Evolutionary conservation across 2,329 filamentous ascomycete genomes (phyloP).

Genomic region (Aspergillus tamarii): DNA sequence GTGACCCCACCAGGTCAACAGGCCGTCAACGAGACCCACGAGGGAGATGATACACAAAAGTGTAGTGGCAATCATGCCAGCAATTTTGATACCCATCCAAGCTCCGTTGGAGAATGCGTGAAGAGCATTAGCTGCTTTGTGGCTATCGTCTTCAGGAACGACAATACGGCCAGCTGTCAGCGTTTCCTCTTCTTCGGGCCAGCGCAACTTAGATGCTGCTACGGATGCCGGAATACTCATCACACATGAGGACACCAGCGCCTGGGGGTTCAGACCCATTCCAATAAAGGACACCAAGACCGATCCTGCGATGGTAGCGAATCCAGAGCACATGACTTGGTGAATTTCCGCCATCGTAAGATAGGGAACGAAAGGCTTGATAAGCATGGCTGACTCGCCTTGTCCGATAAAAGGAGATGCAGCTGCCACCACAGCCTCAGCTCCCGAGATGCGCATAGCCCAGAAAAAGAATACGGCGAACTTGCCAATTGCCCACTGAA

Average conservation of each 20-base stretch:
- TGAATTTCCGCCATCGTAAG: slow-evolving; percentile 87
- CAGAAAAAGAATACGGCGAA: slow-evolving; percentile 92
- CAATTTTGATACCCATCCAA: slow-evolving; percentile 85
- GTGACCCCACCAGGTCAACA: slow-evolving; percentile 81
- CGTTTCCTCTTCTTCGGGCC: slow-evolving; percentile 84
- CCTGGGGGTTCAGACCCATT: slow-evolving; percentile 81
- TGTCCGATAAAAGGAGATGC: slow-evolving; percentile 94
- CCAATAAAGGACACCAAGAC: slow-evolving; percentile 84
- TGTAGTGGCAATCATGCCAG: slow-evolving; percentile 76
- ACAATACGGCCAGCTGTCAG: slow-evolving; percentile 80
- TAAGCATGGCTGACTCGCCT: slow-evolving; percentile 90
- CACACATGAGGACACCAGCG: slow-evolving; percentile 86
- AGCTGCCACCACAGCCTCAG: slow-evolving; percentile 90
- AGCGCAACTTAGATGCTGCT: slow-evolving; percentile 86
- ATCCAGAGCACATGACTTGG: slow-evolving; percentile 90
- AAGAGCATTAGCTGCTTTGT: slow-evolving; percentile 73
- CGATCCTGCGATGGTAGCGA: slow-evolving; percentile 88
- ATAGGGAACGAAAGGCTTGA: slow-evolving; percentile 82
- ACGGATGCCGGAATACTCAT: slow-evolving; percentile 94
- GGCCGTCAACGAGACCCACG: slow-evolving; percentile 72
- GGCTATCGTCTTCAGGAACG: slow-evolving; percentile 75
- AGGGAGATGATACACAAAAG: slow-evolving; percentile 83
- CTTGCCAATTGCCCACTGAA: slow-evolving; percentile 90
- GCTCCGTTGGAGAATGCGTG: slow-evolving; percentile 85
- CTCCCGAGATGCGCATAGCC: slow-evolving; percentile 81